Evolutionary conservation across 495 filamentous ascomycete genomes (phyloP).

Genomic region (Annulohypoxylon moriforme): DNA sequence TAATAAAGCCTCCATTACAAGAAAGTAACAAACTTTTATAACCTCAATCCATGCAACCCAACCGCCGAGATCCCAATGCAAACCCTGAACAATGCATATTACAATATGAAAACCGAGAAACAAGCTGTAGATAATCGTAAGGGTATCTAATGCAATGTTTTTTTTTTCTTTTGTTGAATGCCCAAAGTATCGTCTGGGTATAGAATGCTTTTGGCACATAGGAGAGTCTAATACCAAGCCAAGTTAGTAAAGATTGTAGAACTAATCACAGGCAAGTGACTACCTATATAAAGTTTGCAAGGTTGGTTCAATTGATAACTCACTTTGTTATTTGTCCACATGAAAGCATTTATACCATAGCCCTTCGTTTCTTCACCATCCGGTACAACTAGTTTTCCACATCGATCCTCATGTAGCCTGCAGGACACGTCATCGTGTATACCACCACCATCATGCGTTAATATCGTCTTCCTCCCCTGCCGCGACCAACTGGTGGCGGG

Average conservation of each 20-base stretch:
- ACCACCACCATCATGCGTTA: slow-evolving; percentile 10
- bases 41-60: neutral
- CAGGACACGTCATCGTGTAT: slow-evolving; percentile 22
- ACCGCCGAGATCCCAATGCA: slow-evolving; percentile 13
- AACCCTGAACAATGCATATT: slow-evolving; percentile 5
- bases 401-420: neutral
- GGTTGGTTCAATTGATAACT: slow-evolving; percentile 4
- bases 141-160: slow-evolving; percentile 23
- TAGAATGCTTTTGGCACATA: slow-evolving; percentile 6
- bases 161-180: slow-evolving; percentile 4
- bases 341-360: slow-evolving; percentile 20
- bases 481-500: slow-evolving; percentile 35
- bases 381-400: neutral
- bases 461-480: slow-evolving; percentile 53
- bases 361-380: slow-evolving; percentile 4
- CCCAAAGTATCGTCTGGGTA: slow-evolving; percentile 11
- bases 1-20: neutral
- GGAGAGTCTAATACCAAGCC: neutral
- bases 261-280: neutral
- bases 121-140: neutral
- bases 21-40: slow-evolving; percentile 6
- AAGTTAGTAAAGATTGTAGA: slow-evolving; percentile 12
- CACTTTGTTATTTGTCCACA: slow-evolving; percentile 26
- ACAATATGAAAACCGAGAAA: slow-evolving; percentile 3
- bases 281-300: neutral